Conservation (phyloP, 1,139 yeast genomes). For the Yamadazyma diddensiae region DNA sequence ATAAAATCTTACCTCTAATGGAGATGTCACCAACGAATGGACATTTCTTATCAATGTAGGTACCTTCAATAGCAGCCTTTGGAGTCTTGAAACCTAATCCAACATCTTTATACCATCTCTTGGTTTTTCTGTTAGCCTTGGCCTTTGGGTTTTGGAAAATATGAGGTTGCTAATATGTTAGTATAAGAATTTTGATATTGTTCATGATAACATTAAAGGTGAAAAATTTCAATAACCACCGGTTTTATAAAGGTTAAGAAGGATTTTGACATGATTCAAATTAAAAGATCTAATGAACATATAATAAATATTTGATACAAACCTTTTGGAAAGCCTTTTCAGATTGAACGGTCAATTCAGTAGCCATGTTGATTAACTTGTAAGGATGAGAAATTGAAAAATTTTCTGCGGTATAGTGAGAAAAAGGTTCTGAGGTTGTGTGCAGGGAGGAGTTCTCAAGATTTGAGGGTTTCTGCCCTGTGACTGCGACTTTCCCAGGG, state of each 20-base stretch:
- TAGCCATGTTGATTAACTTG: conserved; percentile 68
- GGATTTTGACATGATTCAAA: too few relatives aligned
- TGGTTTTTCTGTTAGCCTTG: conserved; percentile 97
- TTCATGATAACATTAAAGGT: too few relatives aligned
- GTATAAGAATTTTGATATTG: too few relatives aligned
- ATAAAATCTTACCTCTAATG: conserved; percentile 99
- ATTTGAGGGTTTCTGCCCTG: conserved; percentile 8
- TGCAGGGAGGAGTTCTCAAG: conserved; percentile 4
- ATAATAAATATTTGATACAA: conserved; percentile 34
- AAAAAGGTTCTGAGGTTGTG: conserved; percentile 2
- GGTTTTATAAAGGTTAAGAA: too few relatives aligned
- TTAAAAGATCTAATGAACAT: too few relatives aligned
- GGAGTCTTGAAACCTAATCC: conserved; percentile 99
- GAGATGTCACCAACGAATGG: conserved; percentile 97
- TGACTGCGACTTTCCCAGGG: conserved; percentile 7
- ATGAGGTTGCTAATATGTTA: conserved; percentile 88
- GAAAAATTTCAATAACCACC: too few relatives aligned
- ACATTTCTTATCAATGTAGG: conserved; percentile 99
- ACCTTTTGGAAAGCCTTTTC: conserved; percentile 99
- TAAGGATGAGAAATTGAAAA: conserved; percentile 10
- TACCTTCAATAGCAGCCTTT: conserved; percentile 95
- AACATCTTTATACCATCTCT: conserved; percentile 99
- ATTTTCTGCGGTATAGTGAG: conserved; percentile 12
- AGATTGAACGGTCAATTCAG: conserved; percentile 99
- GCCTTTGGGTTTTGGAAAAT: conserved; percentile 99